A percentile compares a stretch with the other conserved stretches of the same genome.
Conservation (phyloP, 495 filamentous ascomycete species). For the Penicillium soppii region DNA sequence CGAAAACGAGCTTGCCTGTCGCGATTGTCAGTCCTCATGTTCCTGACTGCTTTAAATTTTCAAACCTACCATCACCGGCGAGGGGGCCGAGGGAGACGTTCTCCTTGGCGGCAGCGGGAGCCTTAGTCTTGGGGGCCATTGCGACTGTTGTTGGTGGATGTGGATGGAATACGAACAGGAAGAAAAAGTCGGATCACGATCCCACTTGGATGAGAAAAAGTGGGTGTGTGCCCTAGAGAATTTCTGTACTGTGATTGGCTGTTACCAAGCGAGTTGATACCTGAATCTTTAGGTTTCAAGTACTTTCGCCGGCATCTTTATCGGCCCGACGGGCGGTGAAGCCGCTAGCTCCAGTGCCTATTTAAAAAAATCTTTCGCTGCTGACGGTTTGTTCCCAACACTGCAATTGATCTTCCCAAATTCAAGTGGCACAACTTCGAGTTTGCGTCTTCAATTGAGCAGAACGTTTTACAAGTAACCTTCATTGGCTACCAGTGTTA, state of each 20-base stretch:
- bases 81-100: constrained; percentile 98
- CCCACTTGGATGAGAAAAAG: constrained; percentile 23
- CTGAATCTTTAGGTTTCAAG: constrained; percentile 11
- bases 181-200: constrained; percentile 18
- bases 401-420: constrained; percentile 18
- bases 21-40: background rate
- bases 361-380: constrained; percentile 37
- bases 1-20: constrained; percentile 94
- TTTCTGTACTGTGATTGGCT: constrained; percentile 30
- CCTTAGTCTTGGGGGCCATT: constrained; percentile 81
- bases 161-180: constrained; percentile 45
- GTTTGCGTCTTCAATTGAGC: background rate
- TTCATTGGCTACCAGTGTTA: background rate
- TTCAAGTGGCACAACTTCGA: constrained; percentile 1
- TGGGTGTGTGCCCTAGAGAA: constrained; percentile 47
- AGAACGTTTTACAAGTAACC: background rate
- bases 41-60: background rate
- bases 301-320: constrained; percentile 10
- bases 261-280: constrained; percentile 33
- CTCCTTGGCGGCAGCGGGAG: constrained; percentile 74
- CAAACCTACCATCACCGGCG: constrained; percentile 76
- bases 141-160: constrained; percentile 43
- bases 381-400: constrained; percentile 1
- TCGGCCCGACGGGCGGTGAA: constrained; percentile 41
- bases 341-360: constrained; percentile 19